These are phyloP conservation scores for Excoecaria agallocha DNA, from an alignment of 345 rosid species.

Conservation along the genomic window DNA sequence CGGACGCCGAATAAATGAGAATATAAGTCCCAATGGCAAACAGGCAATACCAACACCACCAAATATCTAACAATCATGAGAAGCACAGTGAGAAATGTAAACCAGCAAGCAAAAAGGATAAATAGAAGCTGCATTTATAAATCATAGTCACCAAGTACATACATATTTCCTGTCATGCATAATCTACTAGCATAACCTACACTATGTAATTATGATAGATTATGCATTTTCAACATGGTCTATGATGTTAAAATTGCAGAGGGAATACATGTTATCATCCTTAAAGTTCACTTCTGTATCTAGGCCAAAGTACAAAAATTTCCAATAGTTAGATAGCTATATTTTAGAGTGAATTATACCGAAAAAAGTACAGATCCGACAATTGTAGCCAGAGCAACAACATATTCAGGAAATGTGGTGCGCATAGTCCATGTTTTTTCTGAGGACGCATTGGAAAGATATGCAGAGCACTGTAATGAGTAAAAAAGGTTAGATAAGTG, in stretches of 20 bases:
- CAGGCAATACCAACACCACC: conserved; percentile 99
- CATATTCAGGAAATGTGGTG: conserved; percentile 91
- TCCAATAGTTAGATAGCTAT: neutral
- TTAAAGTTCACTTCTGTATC: neutral
- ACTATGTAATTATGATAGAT: neutral
- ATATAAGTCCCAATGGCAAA: conserved; percentile 89
- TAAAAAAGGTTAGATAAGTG: conserved; percentile 7
- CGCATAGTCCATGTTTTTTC: conserved; percentile 98
- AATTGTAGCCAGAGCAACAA: conserved; percentile 95
- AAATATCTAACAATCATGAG: conserved; percentile 58
- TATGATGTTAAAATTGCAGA: neutral
- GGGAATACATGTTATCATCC: neutral
- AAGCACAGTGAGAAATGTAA: conserved; percentile 4
- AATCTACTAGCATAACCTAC: neutral
- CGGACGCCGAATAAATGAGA: conserved; percentile 93
- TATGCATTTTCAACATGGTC: conserved; percentile 2
- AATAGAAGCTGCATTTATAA: neutral
- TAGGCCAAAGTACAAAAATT: neutral
- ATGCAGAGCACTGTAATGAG: conserved; percentile 73
- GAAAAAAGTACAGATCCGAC: conserved; percentile 96
- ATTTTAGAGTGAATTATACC: conserved; percentile 40
- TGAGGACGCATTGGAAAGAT: conserved; percentile 59
- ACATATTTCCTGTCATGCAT: too few relatives aligned
- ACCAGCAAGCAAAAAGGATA: neutral
- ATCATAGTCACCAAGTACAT: neutral